A percentile compares a stretch with the other conserved stretches of the same genome.
Conservation (phyloP, 371 early-diverging fungal genomes). For the Rozella allomycis region DNA sequence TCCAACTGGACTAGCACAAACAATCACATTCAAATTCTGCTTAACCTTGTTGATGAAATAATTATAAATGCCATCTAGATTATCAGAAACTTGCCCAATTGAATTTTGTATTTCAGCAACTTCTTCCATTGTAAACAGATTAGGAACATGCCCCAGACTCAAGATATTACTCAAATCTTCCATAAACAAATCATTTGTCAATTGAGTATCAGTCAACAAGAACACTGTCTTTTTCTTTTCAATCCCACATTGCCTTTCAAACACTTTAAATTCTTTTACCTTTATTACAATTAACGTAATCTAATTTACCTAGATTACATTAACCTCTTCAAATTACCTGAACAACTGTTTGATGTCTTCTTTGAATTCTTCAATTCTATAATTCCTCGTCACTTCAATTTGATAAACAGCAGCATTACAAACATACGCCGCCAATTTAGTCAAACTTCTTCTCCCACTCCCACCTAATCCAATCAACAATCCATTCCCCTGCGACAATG, state of each 20-base stretch:
- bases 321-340: too few species aligned
- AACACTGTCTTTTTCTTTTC: conserved; percentile 21
- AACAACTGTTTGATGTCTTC: conserved; percentile 30
- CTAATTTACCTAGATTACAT: too few species aligned
- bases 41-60: conserved; percentile 26
- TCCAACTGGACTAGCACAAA: conserved; percentile 32
- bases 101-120: conserved; percentile 17
- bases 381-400: conserved; percentile 28
- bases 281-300: too few species aligned
- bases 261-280: too few species aligned
- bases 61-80: conserved; percentile 11
- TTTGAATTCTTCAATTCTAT: conserved; percentile 21
- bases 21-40: conserved; percentile 21
- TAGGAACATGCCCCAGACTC: conserved; percentile 28
- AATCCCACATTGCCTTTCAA: conserved; percentile 11
- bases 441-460: conserved; percentile 19
- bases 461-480: conserved; percentile 33
- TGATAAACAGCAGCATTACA: conserved; percentile 20
- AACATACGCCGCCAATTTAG: conserved; percentile 22
- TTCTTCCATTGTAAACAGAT: conserved; percentile 23
- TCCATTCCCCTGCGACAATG: conserved; percentile 25
- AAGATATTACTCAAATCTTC: conserved; percentile 27
- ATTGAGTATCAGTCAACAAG: conserved; percentile 24
- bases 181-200: conserved; percentile 14
- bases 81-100: conserved; percentile 10